A percentile compares a stretch with the other conserved stretches of the same genome.
Evolutionary conservation across 495 filamentous ascomycete species (phyloP).

Genomic region (Xylaria scruposa): DNA sequence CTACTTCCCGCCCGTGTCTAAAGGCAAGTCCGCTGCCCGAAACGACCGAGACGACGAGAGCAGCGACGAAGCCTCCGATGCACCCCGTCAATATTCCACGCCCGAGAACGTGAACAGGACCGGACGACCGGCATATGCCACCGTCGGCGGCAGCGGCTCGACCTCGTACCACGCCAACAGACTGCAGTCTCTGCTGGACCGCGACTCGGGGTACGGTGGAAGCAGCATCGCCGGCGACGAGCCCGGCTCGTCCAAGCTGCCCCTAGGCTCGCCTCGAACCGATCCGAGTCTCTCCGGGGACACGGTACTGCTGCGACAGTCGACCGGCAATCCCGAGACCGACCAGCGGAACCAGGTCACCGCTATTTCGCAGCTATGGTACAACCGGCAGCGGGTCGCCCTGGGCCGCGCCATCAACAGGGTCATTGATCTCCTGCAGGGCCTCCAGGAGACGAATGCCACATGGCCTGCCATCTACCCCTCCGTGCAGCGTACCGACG

Average conservation of each 20-base stretch:
- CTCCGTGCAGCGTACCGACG: constrained; percentile 71
- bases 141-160: constrained; percentile 83
- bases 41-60: constrained; percentile 25
- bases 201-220: constrained; percentile 91
- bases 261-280: constrained; percentile 50
- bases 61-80: constrained; percentile 32
- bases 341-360: constrained; percentile 52
- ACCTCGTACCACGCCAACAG: constrained; percentile 72
- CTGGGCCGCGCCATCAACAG: constrained; percentile 84
- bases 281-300: constrained; percentile 43
- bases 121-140: constrained; percentile 75
- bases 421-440: constrained; percentile 78
- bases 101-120: constrained; percentile 30
- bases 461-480: constrained; percentile 96
- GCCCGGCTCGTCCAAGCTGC: constrained; percentile 35
- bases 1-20: constrained; percentile 59
- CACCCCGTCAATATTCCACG: constrained; percentile 18
- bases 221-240: constrained; percentile 63
- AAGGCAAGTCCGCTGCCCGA: constrained; percentile 45
- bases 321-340: constrained; percentile 37
- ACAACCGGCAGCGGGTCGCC: constrained; percentile 87
- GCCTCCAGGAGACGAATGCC: constrained; percentile 85
- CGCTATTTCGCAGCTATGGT: constrained; percentile 62
- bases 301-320: constrained; percentile 51
- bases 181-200: constrained; percentile 75